Conservation (phyloP, 2,329 filamentous ascomycete genomes). For the Fusarium tuaranense region DNA sequence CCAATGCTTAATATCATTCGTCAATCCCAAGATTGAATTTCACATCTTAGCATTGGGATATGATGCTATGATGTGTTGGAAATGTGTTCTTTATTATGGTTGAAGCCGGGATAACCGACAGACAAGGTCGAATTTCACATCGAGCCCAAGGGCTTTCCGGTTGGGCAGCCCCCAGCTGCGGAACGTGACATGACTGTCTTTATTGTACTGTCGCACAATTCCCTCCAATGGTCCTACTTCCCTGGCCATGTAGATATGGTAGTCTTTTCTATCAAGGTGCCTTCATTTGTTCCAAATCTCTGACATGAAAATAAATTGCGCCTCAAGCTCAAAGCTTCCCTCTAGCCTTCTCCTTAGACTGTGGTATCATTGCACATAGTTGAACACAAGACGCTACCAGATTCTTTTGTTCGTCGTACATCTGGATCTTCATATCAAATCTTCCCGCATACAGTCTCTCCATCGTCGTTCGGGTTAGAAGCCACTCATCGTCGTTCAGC, state of each 20-base stretch:
- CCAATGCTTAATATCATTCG: background rate
- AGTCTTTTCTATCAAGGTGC: too few species aligned
- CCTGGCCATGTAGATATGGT: too few species aligned
- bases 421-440: background rate
- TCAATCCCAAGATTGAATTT: background rate
- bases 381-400: background rate
- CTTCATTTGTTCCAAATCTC: too few species aligned
- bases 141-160: background rate
- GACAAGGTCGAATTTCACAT: background rate
- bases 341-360: background rate
- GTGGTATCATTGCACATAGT: background rate
- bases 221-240: too few species aligned
- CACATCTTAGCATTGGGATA: too few species aligned
- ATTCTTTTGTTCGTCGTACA: background rate
- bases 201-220: too few species aligned
- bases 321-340: background rate
- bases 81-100: too few species aligned
- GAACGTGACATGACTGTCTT: background rate
- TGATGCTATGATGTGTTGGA: too few species aligned
- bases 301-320: background rate
- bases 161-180: background rate
- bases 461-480: background rate
- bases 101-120: too few species aligned
- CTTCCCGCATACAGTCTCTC: background rate
- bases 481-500: background rate